Base-by-base conservation (phyloP, 768 basidiomycete species). In the Tylopilus vinaceipallidus region DNA sequence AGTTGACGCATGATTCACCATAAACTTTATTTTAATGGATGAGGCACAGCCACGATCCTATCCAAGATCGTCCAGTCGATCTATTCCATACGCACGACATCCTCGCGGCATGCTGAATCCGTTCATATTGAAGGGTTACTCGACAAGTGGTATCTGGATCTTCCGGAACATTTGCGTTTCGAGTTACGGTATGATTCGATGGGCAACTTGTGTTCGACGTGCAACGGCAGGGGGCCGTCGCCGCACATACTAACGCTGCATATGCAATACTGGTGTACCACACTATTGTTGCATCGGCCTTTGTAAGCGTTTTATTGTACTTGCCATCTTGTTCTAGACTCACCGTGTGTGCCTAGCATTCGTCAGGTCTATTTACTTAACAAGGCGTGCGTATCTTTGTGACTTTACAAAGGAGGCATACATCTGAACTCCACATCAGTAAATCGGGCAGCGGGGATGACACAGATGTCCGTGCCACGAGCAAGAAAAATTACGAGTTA, bases 181-280 rank as follows among this genome's bases (percentile, higher is more conserved):
- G 84, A 87, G 53, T 69, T 78, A 22, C 76, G 74, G 14, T 61
- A 67, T 38, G 66, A 65, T 24, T 68, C 74, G 13, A 62, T 65
- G 49, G 79, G 63, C 12, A 63, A 57, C 30, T 50, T 54, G 48
- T 51, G 45, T 17, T 37, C 50, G 24, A 52, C 43, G 17, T 36
- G 35, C 4, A 39, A 22, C 69, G 63, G 66, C 67, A 17, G 67
- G 14, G 63, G 73, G 17, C 79, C 79, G 6, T 76, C 76, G 2
- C 86, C 88, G 4, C 83, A 88, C 55, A 69, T 88, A 22, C 68
- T 91, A 48, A 86, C 84, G 34, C 70, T 91, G 42, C 88, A 91
- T 61, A 86, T 91, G 87, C 85, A 88, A 59, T 91, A 90, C 60
- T 91, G 89, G 89, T 88, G 86, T 61, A 80, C 86, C 11, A 81